Base-by-base conservation (phyloP, 495 filamentous ascomycete species). In the Hypoxylon cercidicola region DNA sequence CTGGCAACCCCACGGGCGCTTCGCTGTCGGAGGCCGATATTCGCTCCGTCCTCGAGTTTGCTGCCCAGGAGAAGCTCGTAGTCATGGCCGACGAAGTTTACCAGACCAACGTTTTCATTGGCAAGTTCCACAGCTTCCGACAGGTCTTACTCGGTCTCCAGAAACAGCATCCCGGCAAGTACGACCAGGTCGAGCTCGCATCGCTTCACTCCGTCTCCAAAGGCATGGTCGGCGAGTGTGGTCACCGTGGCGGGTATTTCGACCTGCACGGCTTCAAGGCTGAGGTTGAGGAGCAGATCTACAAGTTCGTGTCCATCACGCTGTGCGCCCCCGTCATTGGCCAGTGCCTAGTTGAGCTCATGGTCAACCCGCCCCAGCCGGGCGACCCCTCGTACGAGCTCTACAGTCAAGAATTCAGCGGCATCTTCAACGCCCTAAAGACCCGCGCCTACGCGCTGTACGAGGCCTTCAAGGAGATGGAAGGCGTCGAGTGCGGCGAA, bases 211-310 rank as follows among this genome's bases (percentile, higher is more conserved):
- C 89, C 66, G 81, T 90, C 57, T 95, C 91, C 62, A 98, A 98
- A 86, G 94, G 94, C 69, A 97, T 98, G 93, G 91, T 97, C 10
- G 94, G 94, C 69, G 94, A 98, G 79, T 98, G 94, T 72, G 96
- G 95, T 37, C 95, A 99, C 78, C 91, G 95, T 39, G 96, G 93
- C 62, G 95, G 95, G 47, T 99, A 95, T 81, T 98, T 97, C 73
- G 95, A 99, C 79, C 85, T 99, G 55, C 84, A 90, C 54, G 90
- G 90, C 58, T 98, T 99, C 77, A 88, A 95, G 74, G 83, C 87
- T 11, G 82, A 88, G 68, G 96, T 99, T 56, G 87, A 88, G 59
- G 93, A 88, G 51, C 90, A 98, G 82, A 93, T 99, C 76, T 99
- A 99, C 85, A 99, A 99, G 80, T 94, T 97, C 74, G 89, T 97